Conservation (phyloP, 108 stramenopile genomes). For the Nannochloropsis salina region DNA sequence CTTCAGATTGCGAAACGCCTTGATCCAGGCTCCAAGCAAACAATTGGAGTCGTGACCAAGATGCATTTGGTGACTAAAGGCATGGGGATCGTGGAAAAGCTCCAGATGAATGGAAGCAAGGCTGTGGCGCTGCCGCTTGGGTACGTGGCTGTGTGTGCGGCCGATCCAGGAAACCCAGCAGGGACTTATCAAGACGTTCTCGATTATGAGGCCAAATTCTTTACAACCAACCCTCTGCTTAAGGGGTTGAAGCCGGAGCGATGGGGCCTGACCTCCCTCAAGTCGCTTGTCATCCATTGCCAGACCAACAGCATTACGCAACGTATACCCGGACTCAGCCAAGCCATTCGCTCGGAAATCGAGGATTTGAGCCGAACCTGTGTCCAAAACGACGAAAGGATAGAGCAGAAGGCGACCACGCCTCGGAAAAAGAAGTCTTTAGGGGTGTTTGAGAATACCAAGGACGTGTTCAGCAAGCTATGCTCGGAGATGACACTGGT, state of each 20-base stretch:
- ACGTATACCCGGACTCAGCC: not conserved
- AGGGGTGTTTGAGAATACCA: not conserved
- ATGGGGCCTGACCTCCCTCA: slow-evolving; percentile 15
- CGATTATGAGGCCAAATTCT: not conserved
- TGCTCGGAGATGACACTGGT: not conserved
- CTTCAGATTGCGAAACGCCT: not conserved
- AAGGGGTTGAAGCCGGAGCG: not conserved
- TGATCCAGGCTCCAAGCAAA: not conserved
- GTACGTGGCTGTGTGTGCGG: not conserved
- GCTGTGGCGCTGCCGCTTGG: not conserved
- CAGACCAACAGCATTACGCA: not conserved
- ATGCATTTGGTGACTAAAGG: not conserved
- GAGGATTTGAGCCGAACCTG: not conserved
- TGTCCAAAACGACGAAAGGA: not conserved
- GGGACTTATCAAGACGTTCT: not conserved
- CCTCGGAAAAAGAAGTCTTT: not conserved
- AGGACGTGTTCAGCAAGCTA: slow-evolving; percentile 20
- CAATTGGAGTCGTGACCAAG: slow-evolving; percentile 19
- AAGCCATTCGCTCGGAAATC: not conserved
- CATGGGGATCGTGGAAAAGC: slow-evolving; percentile 11
- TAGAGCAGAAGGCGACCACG: not conserved
- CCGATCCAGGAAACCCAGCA: not conserved
- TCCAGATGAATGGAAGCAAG: not conserved
- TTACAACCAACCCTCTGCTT: slow-evolving; percentile 15
- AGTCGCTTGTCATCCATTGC: not conserved